phyloP scores from a whole-genome alignment of 2,329 filamentous ascomycete genomes.

The Cryoendolithus antarcticus region DNA sequence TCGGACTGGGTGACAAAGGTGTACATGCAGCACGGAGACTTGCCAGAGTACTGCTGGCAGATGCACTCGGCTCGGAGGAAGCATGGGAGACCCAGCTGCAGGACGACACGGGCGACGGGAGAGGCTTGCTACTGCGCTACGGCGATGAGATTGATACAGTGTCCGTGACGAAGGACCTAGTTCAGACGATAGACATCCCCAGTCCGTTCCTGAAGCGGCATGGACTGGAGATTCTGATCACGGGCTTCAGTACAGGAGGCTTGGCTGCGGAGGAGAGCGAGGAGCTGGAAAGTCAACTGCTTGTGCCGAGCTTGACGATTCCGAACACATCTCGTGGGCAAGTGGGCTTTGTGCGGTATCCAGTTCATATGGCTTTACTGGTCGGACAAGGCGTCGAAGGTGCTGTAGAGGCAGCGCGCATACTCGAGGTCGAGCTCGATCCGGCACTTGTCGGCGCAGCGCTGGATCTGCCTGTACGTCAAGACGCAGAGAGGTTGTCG shows the following conservation, averaged over 20 bases:
- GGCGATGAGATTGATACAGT: conserved; percentile 39
- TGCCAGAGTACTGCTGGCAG: conserved; percentile 46
- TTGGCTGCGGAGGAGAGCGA: conserved; percentile 18
- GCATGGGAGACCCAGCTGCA: conserved; percentile 33
- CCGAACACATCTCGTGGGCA: conserved; percentile 51
- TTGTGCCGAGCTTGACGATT: conserved; percentile 65
- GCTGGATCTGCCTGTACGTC: conserved; percentile 42
- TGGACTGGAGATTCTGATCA: conserved; percentile 52
- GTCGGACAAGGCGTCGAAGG: conserved; percentile 62
- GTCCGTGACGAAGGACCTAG: conserved; percentile 37
- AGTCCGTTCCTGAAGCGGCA: conserved; percentile 49
- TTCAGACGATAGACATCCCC: conserved; percentile 50
- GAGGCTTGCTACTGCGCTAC: conserved; percentile 33
- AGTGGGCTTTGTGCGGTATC: conserved; percentile 58
- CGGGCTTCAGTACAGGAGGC: conserved; percentile 37
- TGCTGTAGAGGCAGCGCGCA: conserved; percentile 40
- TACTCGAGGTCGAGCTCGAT: conserved; percentile 22
- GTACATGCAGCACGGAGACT: conserved; percentile 49
- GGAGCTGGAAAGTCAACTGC: conserved; percentile 49
- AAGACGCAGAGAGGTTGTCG: too few relatives aligned
- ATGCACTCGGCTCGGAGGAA: conserved; percentile 30
- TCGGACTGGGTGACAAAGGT: conserved; percentile 17
- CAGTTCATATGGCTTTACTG: conserved; percentile 71
- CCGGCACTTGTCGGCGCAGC: conserved; percentile 39
- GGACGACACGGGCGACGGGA: conserved; percentile 21